phyloP scores from a whole-genome alignment of 2,329 filamentous ascomycete species.

The Rhinocladiella mackenziei region DNA sequence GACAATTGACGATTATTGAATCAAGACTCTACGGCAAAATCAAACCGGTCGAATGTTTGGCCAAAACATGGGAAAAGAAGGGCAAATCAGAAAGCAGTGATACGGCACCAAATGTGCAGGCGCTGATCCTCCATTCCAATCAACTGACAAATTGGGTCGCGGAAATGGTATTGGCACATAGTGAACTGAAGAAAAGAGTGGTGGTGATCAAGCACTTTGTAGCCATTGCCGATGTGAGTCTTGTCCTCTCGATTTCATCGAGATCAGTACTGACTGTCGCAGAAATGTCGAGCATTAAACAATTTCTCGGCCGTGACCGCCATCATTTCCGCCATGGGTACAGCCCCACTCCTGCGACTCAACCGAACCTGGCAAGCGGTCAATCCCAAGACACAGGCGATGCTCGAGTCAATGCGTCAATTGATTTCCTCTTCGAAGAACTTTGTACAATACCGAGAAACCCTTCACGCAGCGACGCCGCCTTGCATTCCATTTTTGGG shows the following conservation, averaged over 20 bases:
- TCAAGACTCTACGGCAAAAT: constrained; percentile 93
- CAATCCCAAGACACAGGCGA: constrained; percentile 72
- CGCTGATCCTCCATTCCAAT: constrained; percentile 94
- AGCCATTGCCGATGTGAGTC: constrained; percentile 82
- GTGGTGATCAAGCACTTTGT: constrained; percentile 99
- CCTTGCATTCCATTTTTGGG: constrained; percentile 98
- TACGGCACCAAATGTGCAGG: constrained; percentile 89
- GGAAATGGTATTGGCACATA: constrained; percentile 94
- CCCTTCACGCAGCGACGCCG: constrained; percentile 85
- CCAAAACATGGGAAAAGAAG: constrained; percentile 99
- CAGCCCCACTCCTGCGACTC: constrained; percentile 88
- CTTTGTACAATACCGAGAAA: constrained; percentile 93
- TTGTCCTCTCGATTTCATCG: constrained; percentile 23
- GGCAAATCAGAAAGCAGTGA: constrained; percentile 70
- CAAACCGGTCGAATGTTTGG: constrained; percentile 89
- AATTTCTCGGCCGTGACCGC: constrained; percentile 97
- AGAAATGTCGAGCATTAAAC: constrained; percentile 92
- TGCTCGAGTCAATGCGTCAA: constrained; percentile 84
- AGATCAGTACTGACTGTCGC: constrained; percentile 26
- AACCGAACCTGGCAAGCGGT: constrained; percentile 94
- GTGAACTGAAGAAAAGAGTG: constrained; percentile 91
- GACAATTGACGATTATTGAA: constrained; percentile 95
- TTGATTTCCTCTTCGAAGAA: constrained; percentile 98
- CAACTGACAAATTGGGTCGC: constrained; percentile 99
- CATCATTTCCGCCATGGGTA: constrained; percentile 92